Conservation (phyloP, 805 yeast genomes). For the Teunomyces gatunensis region DNA sequence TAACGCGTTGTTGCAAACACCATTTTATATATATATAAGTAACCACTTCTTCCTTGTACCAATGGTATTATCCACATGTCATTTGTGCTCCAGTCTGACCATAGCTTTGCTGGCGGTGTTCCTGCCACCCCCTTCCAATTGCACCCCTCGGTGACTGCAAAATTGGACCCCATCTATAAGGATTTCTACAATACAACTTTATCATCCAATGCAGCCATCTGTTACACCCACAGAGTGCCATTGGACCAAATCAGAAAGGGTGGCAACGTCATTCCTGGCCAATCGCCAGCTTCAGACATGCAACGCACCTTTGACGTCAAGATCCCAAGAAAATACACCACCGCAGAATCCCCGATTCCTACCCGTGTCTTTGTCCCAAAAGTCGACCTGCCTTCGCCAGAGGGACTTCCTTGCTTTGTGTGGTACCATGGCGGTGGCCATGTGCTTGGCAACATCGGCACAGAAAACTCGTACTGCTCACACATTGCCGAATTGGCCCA, state of each 20-base stretch:
- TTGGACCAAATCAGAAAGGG: conserved; percentile 25
- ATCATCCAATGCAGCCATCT: conserved; percentile 22
- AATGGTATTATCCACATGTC: neutral
- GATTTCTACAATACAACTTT: conserved; percentile 30
- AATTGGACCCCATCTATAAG: conserved; percentile 38
- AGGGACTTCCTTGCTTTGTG: conserved; percentile 37
- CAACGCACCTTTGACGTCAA: conserved; percentile 25
- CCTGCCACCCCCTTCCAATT: conserved; percentile 30
- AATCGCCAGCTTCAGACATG: conserved; percentile 26
- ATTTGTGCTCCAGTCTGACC: conserved; percentile 16
- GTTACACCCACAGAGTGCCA: conserved; percentile 37
- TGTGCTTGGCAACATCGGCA: conserved; percentile 37
- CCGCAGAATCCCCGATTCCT: conserved; percentile 18
- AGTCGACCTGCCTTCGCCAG: conserved; percentile 27
- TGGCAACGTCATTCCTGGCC: conserved; percentile 46
- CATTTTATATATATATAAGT: no score
- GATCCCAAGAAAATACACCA: conserved; percentile 31
- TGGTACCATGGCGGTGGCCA: conserved; percentile 49
- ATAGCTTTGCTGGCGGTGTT: conserved; percentile 24
- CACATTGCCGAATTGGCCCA: conserved; percentile 34
- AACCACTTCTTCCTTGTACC: no score
- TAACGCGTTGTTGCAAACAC: no score
- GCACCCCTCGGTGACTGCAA: conserved; percentile 23
- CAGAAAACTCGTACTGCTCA: conserved; percentile 44
- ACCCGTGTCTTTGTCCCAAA: conserved; percentile 39